Base-by-base conservation (phyloP, 306 rosid species). In the Lagenaria siceraria region DNA sequence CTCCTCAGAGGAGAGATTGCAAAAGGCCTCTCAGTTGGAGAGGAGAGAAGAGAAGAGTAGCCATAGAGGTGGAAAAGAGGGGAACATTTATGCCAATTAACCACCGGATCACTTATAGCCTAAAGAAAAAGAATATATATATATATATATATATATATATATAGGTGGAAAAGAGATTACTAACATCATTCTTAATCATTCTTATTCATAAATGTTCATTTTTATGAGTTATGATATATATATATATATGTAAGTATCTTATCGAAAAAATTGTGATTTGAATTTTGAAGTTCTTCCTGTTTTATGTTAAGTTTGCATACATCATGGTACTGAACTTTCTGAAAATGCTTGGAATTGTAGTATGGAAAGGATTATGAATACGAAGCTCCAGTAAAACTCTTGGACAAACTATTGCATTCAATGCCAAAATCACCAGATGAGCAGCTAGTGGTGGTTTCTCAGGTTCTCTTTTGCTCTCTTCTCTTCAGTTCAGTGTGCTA, bases 321-420 rank as follows among this genome's bases (percentile, higher is more conserved):
- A 48, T 27, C 25, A 21, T 9, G 60, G 49, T 18, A 2, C 62
- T 31, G 21, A 27, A 25, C 40, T 74, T 58, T 79, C 54, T 64
- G 73, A 35, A 78, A 74, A 64, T 71, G 33, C 64, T 25, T 48
- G 56, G 49, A 56, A 79, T 73, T 82, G 51, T 88, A 96, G 99
- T 92, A 96, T 36, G 98, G 98, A 84, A 92, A 96, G 79, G 98
- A 92, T 54, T 96, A 96, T 48, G 97, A 89, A 78, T 92, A 80
- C 62, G 97, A 96, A 84, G 96, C 99, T 75, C 99, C 99, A 3
- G 96, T 96, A 51, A 96, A 96, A 86, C 91, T 96, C 69, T 81
- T 96, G 91, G 97, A 96, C 85, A 96, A 90, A 79, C 83, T 90
- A 82, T 78, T 92, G 83, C 96, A 96, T 85, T 85, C 96, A 60